Percentiles rank a stretch among this genome's conserved stretches.
phyloP scores from a whole-genome alignment of 1,139 yeast species.

The Geotrichum citri-aurantii region DNA sequence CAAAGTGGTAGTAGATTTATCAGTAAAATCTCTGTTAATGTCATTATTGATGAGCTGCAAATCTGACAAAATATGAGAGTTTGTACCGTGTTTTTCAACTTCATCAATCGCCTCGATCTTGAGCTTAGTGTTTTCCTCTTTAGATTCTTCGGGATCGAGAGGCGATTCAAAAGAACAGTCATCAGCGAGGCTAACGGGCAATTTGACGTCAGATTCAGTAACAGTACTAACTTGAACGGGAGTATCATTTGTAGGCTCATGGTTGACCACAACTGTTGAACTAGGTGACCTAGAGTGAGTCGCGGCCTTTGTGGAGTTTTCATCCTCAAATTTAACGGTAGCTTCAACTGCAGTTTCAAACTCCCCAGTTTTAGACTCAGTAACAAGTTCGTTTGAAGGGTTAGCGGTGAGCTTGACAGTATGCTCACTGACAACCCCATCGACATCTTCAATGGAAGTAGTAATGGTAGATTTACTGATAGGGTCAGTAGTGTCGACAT shows the following conservation, averaged over 20 bases:
- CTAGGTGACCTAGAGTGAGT: not conserved
- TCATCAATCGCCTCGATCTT: not conserved
- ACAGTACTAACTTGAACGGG: not conserved
- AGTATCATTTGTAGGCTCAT: not conserved
- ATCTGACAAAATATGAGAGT: not conserved
- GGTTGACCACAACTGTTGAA: not conserved
- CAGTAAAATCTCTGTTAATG: not conserved
- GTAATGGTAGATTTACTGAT: not conserved
- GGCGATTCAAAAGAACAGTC: not conserved
- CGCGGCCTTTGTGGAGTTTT: not conserved
- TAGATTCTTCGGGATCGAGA: not conserved
- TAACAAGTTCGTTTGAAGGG: not conserved
- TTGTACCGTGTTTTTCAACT: not conserved
- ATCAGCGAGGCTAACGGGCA: not conserved
- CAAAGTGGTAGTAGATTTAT: not conserved
- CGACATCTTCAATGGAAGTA: not conserved
- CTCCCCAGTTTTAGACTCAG: not conserved
- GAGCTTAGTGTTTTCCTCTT: not conserved
- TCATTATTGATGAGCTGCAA: not conserved
- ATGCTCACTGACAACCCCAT: not conserved
- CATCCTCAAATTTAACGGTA: not conserved
- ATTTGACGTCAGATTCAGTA: not conserved
- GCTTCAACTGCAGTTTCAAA: not conserved
- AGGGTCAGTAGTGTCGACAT: not conserved
- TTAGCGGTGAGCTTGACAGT: not conserved